A percentile compares a stretch with the other conserved stretches of the same genome.
Conservation (phyloP, 805 yeast genomes). For the Novakomyces olei region DNA sequence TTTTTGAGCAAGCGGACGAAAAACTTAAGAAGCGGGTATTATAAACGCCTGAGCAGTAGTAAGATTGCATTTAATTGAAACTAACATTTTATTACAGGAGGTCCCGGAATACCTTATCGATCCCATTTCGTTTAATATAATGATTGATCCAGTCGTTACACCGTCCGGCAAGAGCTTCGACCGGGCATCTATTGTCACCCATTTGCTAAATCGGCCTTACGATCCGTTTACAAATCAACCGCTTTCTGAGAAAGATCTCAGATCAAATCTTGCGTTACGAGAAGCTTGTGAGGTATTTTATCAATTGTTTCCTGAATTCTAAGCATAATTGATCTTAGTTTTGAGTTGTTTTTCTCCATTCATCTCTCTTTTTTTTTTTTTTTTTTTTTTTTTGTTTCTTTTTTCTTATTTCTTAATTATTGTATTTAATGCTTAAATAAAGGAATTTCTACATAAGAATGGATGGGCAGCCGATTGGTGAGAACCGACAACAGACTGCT, state of each 20-base stretch:
- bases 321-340: too few species aligned
- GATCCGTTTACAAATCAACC: conserved; percentile 24
- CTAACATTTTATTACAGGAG: conserved; percentile 11
- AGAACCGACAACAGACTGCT: too few species aligned
- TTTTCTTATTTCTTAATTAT: too few species aligned
- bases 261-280: conserved; percentile 22
- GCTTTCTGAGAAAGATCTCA: conserved; percentile 17
- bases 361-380: too few species aligned
- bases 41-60: too few species aligned
- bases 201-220: conserved; percentile 16
- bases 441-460: conserved; percentile 11
- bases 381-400: too few species aligned
- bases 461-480: conserved; percentile 13
- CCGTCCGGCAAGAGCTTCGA: conserved; percentile 25
- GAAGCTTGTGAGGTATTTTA: too few species aligned
- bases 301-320: too few species aligned
- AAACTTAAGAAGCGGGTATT: too few species aligned
- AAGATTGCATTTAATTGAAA: too few species aligned
- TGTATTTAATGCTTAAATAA: too few species aligned
- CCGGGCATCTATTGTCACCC: conserved; percentile 18
- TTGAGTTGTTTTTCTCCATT: too few species aligned
- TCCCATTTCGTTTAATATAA: conserved; percentile 20
- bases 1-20: conserved; percentile 12
- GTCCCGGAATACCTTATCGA: conserved; percentile 21
- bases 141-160: conserved; percentile 23